These are phyloP conservation scores for Dendrobium officinale DNA, from an alignment of 106 monocot genomes.

Conservation along the genomic window DNA sequence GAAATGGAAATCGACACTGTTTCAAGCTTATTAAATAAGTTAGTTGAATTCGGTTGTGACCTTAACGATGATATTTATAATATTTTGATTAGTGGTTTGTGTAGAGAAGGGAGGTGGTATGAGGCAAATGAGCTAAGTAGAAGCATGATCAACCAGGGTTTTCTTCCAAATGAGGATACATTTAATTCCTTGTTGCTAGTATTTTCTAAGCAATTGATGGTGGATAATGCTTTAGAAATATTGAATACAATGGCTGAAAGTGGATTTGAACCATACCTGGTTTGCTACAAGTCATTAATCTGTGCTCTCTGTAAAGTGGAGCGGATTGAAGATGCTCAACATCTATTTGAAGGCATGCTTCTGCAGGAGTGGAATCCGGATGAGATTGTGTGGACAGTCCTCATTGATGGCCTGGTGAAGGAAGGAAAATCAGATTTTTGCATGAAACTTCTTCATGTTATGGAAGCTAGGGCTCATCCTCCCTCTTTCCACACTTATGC, in stretches of 20 bases:
- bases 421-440: slow-evolving; percentile 45
- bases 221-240: slow-evolving; percentile 63
- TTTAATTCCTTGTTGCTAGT: slow-evolving; percentile 42
- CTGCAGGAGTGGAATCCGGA: slow-evolving; percentile 66
- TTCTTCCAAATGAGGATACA: slow-evolving; percentile 50
- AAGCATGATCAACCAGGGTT: slow-evolving; percentile 38
- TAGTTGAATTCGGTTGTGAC: slow-evolving; percentile 42
- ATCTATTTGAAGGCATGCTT: slow-evolving; percentile 59
- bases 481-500: slow-evolving; percentile 40
- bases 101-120: slow-evolving; percentile 61
- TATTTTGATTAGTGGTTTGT: slow-evolving; percentile 47
- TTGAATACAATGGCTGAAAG: slow-evolving; percentile 28
- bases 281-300: slow-evolving; percentile 50
- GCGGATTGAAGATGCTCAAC: slow-evolving; percentile 37
- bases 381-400: slow-evolving; percentile 83
- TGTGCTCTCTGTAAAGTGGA: slow-evolving; percentile 61
- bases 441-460: slow-evolving; percentile 56
- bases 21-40: slow-evolving; percentile 40
- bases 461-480: slow-evolving; percentile 45
- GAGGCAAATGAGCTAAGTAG: slow-evolving; percentile 55
- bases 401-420: slow-evolving; percentile 77
- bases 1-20: slow-evolving; percentile 27
- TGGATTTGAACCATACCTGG: slow-evolving; percentile 37
- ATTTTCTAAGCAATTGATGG: slow-evolving; percentile 27
- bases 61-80: slow-evolving; percentile 28